phyloP scores from a whole-genome alignment of 805 yeast genomes.

The Metschnikowia chrysomelidarum region DNA sequence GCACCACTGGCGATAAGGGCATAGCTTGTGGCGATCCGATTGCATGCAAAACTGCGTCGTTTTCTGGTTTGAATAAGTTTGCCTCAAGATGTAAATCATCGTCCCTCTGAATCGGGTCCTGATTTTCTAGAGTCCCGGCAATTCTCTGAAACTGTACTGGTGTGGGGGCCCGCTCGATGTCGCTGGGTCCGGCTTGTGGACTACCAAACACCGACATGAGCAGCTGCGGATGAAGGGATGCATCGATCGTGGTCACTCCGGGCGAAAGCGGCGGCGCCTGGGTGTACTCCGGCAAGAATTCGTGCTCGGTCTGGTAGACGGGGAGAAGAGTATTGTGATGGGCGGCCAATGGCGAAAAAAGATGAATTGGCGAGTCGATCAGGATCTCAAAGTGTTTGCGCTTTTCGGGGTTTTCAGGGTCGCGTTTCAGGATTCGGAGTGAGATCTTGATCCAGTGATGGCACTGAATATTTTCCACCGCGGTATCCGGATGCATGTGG shows the following conservation, averaged over 20 bases:
- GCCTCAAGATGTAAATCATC: constrained; percentile 41
- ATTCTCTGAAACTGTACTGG: constrained; percentile 29
- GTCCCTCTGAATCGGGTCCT: constrained; percentile 37
- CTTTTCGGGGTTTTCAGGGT: constrained; percentile 52
- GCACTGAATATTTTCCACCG: constrained; percentile 73
- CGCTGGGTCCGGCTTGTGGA: neutral
- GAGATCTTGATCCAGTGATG: constrained; percentile 96
- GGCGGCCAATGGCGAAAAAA: constrained; percentile 72
- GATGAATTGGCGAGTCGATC: constrained; percentile 91
- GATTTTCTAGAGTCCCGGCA: constrained; percentile 24
- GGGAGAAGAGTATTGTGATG: constrained; percentile 80
- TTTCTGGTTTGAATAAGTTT: constrained; percentile 54
- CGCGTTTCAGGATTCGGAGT: constrained; percentile 69
- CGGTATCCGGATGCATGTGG: constrained; percentile 78
- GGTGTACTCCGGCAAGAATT: constrained; percentile 26
- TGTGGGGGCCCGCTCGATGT: constrained; percentile 3
- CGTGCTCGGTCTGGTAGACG: constrained; percentile 48
- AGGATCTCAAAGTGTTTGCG: constrained; percentile 91
- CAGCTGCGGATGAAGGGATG: constrained; percentile 10
- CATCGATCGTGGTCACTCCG: constrained; percentile 48
- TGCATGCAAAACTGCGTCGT: constrained; percentile 26
- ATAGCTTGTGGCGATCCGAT: constrained; percentile 20
- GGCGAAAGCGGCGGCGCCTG: constrained; percentile 55
- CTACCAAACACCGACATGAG: constrained; percentile 6
- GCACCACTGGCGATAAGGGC: constrained; percentile 14